Evolutionary conservation across 1,139 yeast genomes (phyloP).

Genomic region (Wickerhamomyces sp.): DNA sequence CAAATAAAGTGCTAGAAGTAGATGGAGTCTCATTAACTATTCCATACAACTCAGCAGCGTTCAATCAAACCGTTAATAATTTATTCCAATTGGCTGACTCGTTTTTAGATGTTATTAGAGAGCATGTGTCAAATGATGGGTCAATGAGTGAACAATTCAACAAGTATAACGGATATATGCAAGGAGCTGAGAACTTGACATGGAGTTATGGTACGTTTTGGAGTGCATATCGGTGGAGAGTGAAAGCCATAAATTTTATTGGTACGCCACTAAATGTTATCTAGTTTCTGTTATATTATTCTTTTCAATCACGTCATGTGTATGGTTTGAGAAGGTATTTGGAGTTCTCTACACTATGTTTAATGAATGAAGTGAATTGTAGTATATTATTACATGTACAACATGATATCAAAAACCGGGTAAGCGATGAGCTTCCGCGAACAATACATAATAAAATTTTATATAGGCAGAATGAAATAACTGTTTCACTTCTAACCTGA

Average conservation of each 20-base stretch:
- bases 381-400: no score
- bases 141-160: slow-evolving; percentile 88
- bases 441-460: no score
- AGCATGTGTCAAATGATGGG: slow-evolving; percentile 72
- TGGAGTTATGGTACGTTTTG: slow-evolving; percentile 89
- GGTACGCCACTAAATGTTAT: no score
- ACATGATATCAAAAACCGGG: no score
- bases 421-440: no score
- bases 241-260: slow-evolving; percentile 22
- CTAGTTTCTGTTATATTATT: no score
- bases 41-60: slow-evolving; percentile 45
- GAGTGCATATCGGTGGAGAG: slow-evolving; percentile 66
- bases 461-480: no score
- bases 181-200: slow-evolving; percentile 82
- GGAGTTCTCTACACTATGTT: no score
- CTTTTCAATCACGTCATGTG: no score
- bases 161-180: slow-evolving; percentile 74
- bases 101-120: slow-evolving; percentile 64
- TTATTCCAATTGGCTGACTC: slow-evolving; percentile 66
- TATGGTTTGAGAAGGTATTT: no score
- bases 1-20: background rate
- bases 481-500: background rate
- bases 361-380: no score
- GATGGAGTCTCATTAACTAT: slow-evolving; percentile 14
- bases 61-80: slow-evolving; percentile 39